Evolutionary conservation across 208 protist genomes (phyloP), one percentile per base, ranked within the genome.

Genomic region (Trypanosoma grayi): DNA sequence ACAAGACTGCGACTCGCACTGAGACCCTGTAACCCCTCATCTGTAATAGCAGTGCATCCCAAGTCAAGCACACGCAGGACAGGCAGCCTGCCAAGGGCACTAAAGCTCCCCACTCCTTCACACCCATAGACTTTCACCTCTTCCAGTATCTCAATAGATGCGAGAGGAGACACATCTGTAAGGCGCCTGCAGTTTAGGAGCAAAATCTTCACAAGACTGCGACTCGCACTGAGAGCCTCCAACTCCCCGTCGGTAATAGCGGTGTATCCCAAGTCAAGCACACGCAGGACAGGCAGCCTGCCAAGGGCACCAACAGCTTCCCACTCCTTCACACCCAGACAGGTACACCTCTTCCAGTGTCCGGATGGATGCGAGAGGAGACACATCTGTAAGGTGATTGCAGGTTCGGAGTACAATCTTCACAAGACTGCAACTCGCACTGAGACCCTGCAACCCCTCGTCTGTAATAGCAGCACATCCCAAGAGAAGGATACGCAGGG

Each of bases 11-110:
- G 57, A 31, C 57, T 52, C 28, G 4, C 25, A 27, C 33, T 9
- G 2, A 60, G 16, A 4, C 20, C 54, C 4, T 27, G 14, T 8
- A 60, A 10, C 10, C 27, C n/a, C 18, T 48, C 54, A 31, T 65
- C 66, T 22, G 46, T 48, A 10, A 73, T 41, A 4, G 48, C 57
- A 22, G 58, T 73, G 28, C 64, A 47, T 28, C 48, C 34, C 5
- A 78, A 44, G 47, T 44, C 16, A 3, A 80, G 46, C 31, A 63
- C 51, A 27, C 61, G 54, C 36, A 80, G 60, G 18, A 33, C 20
- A 7, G 59, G 34, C 9, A 73, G 48, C 54, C 36, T 48, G 6
- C 57, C 53, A 22, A 73, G 16, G 10, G 14, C 20, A n/a, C 45
- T 37, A 50, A 73, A 16, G 9, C 20, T 54, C 25, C 8, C 41